phyloP scores from a whole-genome alignment of 352 stramenopile genomes.

The Globisporangium alternatum region DNA sequence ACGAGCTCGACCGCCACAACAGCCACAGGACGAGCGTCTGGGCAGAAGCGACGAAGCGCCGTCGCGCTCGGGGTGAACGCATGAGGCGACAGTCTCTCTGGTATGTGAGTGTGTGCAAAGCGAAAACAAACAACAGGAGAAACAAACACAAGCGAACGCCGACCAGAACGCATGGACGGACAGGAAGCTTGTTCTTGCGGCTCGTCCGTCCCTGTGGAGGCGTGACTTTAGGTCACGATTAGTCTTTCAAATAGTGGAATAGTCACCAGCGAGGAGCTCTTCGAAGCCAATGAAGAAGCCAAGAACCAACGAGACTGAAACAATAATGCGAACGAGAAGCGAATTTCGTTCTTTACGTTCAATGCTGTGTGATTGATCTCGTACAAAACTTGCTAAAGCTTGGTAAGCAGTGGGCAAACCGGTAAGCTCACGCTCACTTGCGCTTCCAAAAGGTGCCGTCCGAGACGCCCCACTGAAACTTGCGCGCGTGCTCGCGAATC shows the following conservation, averaged over 20 bases:
- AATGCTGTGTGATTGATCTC: neutral
- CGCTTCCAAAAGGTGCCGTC: conserved; percentile 85
- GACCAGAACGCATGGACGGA: neutral
- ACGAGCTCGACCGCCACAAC: neutral
- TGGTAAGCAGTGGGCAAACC: neutral
- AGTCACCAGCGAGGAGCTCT: conserved; percentile 8
- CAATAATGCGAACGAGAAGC: conserved; percentile 11
- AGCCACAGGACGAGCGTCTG: conserved; percentile 52
- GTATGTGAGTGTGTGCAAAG: conserved; percentile 13
- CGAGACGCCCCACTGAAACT: conserved; percentile 91
- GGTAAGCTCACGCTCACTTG: conserved; percentile 30
- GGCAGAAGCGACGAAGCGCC: conserved; percentile 75
- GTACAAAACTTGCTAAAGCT: neutral
- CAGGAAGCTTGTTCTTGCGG: neutral
- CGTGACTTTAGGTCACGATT: conserved; percentile 10
- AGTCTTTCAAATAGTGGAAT: conserved; percentile 11
- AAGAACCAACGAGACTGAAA: conserved; percentile 13
- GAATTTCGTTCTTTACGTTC: neutral
- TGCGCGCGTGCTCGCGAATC: conserved; percentile 91
- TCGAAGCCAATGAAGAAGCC: neutral
- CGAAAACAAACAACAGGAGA: conserved; percentile 14
- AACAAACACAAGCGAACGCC: conserved; percentile 2
- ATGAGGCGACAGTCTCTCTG: conserved; percentile 23
- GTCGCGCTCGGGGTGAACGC: conserved; percentile 82
- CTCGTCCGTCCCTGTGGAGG: neutral